Evolutionary conservation across 176 grass and related monocot species (phyloP).

Genomic region (Oryza coarctata): DNA sequence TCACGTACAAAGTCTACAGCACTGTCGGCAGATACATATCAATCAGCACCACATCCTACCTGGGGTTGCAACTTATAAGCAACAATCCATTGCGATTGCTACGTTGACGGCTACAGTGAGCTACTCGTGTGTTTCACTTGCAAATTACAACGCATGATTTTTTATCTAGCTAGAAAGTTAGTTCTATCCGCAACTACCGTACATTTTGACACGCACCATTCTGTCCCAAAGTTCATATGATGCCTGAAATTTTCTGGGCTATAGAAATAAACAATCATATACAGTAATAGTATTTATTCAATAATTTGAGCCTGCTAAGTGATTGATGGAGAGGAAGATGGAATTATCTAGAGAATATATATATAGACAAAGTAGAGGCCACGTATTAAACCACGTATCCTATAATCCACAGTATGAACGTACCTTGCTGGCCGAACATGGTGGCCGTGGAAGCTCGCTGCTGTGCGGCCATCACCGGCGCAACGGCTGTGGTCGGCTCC

Average conservation of each 20-base stretch:
- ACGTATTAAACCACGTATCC: background rate
- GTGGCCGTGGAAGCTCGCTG: background rate
- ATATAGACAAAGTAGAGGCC: background rate
- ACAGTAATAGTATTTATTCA: background rate
- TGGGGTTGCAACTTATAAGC: too few species aligned
- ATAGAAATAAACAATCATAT: too few species aligned
- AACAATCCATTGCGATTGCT: background rate
- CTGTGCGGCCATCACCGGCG: background rate
- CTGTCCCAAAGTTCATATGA: background rate
- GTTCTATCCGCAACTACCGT: background rate
- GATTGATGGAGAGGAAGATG: background rate
- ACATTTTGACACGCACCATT: background rate
- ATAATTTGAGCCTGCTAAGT: background rate
- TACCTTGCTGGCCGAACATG: constrained; percentile 36
- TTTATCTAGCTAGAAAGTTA: background rate
- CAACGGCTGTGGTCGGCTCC: background rate
- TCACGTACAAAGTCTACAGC: too few species aligned
- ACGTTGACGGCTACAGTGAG: background rate
- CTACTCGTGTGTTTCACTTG: background rate
- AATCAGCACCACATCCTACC: background rate
- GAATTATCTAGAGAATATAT: background rate
- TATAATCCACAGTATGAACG: background rate
- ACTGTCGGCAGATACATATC: background rate
- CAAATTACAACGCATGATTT: background rate
- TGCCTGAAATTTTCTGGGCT: background rate